Evolutionary conservation across 1,284 basidiomycete genomes (phyloP), one percentile per base, ranked within the genome.

Genomic region (Bjerkandera adusta): DNA sequence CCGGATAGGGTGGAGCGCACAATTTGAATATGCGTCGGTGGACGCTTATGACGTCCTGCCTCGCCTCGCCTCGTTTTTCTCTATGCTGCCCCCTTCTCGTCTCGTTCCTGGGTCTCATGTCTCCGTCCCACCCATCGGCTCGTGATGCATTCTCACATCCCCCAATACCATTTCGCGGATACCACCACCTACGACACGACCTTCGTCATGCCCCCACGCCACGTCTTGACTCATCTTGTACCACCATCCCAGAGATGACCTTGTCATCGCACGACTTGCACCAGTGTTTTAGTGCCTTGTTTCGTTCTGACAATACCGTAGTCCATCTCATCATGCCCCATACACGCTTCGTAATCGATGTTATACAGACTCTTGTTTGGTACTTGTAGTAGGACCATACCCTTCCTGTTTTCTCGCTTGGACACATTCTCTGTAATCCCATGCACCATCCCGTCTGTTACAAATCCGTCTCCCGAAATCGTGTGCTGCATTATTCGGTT

Each of bases 41-140:
- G 18, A 22, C 27, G 13, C 33, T 25, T 15, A 27, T n/a, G n/a
- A n/a, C 32, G 20, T 33, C 25, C 13, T 24, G 29, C 13, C n/a
- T 20, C 42, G 32, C 21, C 10, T 29, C 27, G 36, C 36, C 29
- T 39, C 35, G 41, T 43, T 48, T 35, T 36, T 29, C 32, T 21
- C 11, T 43, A 13, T 16, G 18, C 38, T 43, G 20, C 29, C 15
- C 25, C 21, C 25, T 32, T 16, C 20, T 30, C 24, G 29, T 39
- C 44, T 37, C 40, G 13, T 27, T 16, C 29, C 27, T n/a, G 5
- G n/a, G 32, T n/a, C 32, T 6, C 13, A 16, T 34, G 8, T 30
- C 29, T 30, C 8, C 29, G 8, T n/a, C 29, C n/a, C 29, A 30
- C n/a, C 8, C n/a, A 30, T 30, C 29, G 33, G n/a, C 5, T 5